Evolutionary conservation across 495 filamentous ascomycete species (phyloP).

Genomic region (Annulohypoxylon stygium): DNA sequence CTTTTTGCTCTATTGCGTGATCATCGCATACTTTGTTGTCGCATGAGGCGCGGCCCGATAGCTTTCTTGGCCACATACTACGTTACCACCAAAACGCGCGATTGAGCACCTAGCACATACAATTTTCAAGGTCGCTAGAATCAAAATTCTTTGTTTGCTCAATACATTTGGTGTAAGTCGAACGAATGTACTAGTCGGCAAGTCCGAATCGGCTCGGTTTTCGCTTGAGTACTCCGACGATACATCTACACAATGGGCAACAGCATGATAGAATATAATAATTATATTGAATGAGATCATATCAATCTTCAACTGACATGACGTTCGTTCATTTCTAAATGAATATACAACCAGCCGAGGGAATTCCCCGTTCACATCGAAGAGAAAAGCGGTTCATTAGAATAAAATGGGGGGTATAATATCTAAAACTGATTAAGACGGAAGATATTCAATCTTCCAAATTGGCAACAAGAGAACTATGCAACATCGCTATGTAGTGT

Average conservation of each 20-base stretch:
- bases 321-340: not conserved
- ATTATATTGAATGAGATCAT: not conserved
- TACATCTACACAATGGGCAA: not conserved
- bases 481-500: slow-evolving; percentile 21
- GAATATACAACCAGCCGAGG: not conserved
- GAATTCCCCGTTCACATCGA: not conserved
- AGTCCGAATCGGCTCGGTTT: no score
- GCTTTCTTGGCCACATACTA: no score
- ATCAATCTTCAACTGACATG: not conserved
- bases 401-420: slow-evolving; percentile 32
- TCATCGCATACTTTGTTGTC: no score
- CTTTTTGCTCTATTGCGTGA: no score
- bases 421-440: slow-evolving; percentile 4
- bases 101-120: no score
- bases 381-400: slow-evolving; percentile 2
- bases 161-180: no score
- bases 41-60: no score
- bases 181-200: no score
- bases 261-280: not conserved
- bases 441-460: not conserved
- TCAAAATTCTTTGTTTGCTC: no score
- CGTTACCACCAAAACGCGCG: no score
- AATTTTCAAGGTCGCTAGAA: no score
- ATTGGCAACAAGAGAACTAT: slow-evolving; percentile 13
- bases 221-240: no score